Conservation (phyloP, 2,329 filamentous ascomycete species). For the Pestalotiopsis sp. region DNA sequence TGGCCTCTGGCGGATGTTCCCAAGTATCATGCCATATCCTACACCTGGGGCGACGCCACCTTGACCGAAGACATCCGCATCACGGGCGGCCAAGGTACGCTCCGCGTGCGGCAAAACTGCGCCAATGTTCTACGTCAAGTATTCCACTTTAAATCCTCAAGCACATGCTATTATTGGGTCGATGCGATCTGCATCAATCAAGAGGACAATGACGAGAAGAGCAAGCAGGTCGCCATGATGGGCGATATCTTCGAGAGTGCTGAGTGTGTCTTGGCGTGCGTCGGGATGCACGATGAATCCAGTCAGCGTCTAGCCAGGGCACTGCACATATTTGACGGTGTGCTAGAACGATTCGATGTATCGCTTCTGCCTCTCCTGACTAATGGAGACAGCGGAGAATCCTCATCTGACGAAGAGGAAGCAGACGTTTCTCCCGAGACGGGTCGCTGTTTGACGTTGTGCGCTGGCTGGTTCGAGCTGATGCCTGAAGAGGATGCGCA, state of each 20-base stretch:
- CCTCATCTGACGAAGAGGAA: neutral
- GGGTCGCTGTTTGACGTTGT: neutral
- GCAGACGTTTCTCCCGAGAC: neutral
- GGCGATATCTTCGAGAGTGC: neutral
- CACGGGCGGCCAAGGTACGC: neutral
- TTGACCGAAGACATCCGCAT: neutral
- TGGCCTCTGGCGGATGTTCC: neutral
- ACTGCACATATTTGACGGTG: neutral
- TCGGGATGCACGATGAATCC: neutral
- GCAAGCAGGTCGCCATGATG: neutral
- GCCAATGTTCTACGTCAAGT: neutral
- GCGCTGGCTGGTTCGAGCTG: neutral
- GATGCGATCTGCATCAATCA: neutral
- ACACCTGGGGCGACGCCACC: neutral
- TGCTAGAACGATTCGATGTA: neutral
- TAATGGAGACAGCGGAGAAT: neutral
- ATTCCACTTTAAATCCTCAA: neutral
- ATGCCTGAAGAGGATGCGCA: neutral
- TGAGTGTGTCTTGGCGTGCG: neutral
- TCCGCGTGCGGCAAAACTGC: neutral
- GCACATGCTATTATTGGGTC: neutral
- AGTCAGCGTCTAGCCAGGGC: neutral
- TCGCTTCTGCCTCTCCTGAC: neutral
- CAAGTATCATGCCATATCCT: neutral
- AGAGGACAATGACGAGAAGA: neutral